Conservation (phyloP, 2,329 filamentous ascomycete genomes). For the Ceratocystiopsis brevicomis region DNA sequence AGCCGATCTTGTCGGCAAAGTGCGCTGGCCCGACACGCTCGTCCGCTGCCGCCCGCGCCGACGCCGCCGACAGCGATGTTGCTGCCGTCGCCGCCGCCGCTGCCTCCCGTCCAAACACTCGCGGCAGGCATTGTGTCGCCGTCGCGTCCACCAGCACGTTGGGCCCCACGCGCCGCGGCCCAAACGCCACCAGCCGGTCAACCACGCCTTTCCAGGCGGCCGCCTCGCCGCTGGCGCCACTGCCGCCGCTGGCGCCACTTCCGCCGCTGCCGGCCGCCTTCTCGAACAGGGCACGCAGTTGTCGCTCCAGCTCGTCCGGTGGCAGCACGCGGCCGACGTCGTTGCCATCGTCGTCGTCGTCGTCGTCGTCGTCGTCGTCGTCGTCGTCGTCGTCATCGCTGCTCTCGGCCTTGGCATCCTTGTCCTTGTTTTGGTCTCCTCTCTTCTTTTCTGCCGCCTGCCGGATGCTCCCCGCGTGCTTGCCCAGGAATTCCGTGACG, state of each 20-base stretch:
- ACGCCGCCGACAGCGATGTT: conserved; percentile 18
- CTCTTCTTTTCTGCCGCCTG: conserved; percentile 16
- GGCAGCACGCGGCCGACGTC: conserved; percentile 45
- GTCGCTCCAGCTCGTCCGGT: conserved; percentile 54
- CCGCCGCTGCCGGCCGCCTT: conserved; percentile 14
- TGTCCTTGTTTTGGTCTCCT: background rate
- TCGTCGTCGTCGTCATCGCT: conserved; percentile 23
- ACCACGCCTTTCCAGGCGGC: conserved; percentile 56
- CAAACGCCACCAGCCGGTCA: conserved; percentile 76
- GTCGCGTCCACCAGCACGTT: conserved; percentile 83
- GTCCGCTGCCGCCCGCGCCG: conserved; percentile 18
- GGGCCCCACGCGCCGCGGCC: conserved; percentile 64
- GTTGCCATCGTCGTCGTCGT: conserved; percentile 24
- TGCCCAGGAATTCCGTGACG: conserved; percentile 71
- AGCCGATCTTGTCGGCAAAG: conserved; percentile 74
- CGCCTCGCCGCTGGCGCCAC: conserved; percentile 31
- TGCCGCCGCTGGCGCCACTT: conserved; percentile 39
- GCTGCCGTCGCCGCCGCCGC: conserved; percentile 10
- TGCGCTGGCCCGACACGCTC: conserved; percentile 41
- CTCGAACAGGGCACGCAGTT: conserved; percentile 51
- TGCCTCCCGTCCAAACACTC: conserved; percentile 38
- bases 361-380: conserved; percentile 20
- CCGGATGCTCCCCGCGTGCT: conserved; percentile 54
- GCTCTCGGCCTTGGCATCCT: too few species aligned
- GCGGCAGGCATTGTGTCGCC: conserved; percentile 47